These are phyloP conservation scores for Backusella westeae DNA, from an alignment of 192 early-diverging fungal species.

Conservation along the genomic window DNA sequence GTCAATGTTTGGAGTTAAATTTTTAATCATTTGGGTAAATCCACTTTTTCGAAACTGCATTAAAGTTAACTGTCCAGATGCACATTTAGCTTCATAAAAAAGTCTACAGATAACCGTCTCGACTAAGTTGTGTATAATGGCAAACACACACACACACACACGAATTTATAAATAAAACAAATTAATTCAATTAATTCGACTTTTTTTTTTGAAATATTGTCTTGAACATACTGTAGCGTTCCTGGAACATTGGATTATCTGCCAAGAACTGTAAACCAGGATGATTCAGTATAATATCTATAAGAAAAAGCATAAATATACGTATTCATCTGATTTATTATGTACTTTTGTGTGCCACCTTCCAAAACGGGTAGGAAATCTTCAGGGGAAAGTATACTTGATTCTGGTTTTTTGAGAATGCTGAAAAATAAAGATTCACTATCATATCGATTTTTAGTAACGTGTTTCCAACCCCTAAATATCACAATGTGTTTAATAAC, in stretches of 20 bases:
- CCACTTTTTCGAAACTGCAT: slow-evolving; percentile 68
- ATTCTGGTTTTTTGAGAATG: slow-evolving; percentile 48
- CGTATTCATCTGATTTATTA: not conserved
- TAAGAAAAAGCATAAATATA: not conserved
- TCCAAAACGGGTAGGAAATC: slow-evolving; percentile 71
- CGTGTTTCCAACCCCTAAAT: slow-evolving; percentile 40
- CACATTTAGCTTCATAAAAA: slow-evolving; percentile 73
- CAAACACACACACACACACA: not conserved
- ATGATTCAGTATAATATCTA: slow-evolving; percentile 81
- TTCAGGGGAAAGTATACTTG: slow-evolving; percentile 51
- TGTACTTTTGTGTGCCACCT: slow-evolving; percentile 32
- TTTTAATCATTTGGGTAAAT: slow-evolving; percentile 59
- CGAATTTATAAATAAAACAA: not conserved
- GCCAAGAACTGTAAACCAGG: slow-evolving; percentile 85
- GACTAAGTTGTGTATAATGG: slow-evolving; percentile 34
- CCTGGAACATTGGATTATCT: slow-evolving; percentile 77
- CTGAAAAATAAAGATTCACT: slow-evolving; percentile 55
- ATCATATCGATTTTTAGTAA: slow-evolving; percentile 44
- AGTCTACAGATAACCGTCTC: slow-evolving; percentile 90
- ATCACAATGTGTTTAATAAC: slow-evolving; percentile 22
- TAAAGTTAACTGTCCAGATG: slow-evolving; percentile 72
- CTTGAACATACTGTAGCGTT: slow-evolving; percentile 66
- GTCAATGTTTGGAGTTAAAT: slow-evolving; percentile 71
- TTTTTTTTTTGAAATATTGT: too few relatives aligned
- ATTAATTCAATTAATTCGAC: not conserved